Evolutionary conservation across 2,329 filamentous ascomycete genomes (phyloP).

Genomic region (Colletotrichum graminicola): DNA sequence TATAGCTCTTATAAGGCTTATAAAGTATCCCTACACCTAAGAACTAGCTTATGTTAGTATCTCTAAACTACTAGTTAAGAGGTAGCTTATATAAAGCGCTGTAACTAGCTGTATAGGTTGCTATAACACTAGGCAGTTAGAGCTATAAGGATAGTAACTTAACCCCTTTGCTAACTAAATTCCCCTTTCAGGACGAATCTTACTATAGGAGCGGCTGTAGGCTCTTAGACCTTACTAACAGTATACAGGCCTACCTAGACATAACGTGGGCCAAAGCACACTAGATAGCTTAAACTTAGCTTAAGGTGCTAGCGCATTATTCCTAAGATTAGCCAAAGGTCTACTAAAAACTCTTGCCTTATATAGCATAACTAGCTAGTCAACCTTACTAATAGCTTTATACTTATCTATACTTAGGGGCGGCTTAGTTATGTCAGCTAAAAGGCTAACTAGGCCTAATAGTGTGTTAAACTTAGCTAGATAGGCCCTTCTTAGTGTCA

Average conservation of each 20-base stretch:
- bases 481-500: too few relatives aligned
- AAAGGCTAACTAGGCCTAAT: neutral
- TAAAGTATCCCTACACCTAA: neutral
- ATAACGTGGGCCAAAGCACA: too few relatives aligned
- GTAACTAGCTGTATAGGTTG: neutral
- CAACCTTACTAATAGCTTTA: too few relatives aligned
- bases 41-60: neutral
- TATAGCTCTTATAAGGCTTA: neutral
- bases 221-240: too few relatives aligned
- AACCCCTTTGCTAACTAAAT: neutral
- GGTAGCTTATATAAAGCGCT: neutral
- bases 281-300: too few relatives aligned
- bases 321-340: neutral
- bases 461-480: neutral
- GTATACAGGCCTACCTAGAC: too few relatives aligned
- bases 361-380: neutral
- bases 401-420: conserved; percentile 2
- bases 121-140: neutral
- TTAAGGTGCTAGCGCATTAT: neutral
- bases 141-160: neutral
- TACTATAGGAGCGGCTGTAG: neutral
- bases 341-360: neutral
- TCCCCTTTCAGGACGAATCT: neutral
- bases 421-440: neutral
- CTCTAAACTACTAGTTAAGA: neutral